Evolutionary conservation across 148 eudicot genomes (phyloP).

Genomic region (Polygonum maritimum): DNA sequence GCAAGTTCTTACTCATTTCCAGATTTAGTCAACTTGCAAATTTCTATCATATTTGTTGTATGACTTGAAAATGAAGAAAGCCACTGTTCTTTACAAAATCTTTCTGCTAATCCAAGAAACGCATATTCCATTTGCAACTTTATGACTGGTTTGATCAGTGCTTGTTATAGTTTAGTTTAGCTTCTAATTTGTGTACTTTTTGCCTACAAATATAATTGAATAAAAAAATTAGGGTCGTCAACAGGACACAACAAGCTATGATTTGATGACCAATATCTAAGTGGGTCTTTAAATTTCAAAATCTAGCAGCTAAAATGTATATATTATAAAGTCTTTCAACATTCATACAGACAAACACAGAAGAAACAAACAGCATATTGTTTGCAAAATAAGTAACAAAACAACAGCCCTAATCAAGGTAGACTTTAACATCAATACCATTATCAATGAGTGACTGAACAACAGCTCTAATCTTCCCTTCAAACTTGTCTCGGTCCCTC

Average conservation of each 20-base stretch:
- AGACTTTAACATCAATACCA: constrained; percentile 83
- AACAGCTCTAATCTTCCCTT: constrained; percentile 94
- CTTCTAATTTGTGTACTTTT: no score
- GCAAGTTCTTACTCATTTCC: not conserved
- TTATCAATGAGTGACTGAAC: constrained; percentile 86
- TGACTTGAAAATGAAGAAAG: no score
- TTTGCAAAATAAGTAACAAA: not conserved
- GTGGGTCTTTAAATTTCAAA: not conserved
- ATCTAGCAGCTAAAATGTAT: not conserved
- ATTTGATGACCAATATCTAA: not conserved
- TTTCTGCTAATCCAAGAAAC: no score
- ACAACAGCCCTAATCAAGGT: constrained; percentile 49
- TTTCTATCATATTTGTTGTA: not conserved
- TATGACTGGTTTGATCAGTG: no score
- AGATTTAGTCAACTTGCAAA: not conserved
- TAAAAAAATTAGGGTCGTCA: not conserved
- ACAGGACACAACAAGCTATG: not conserved
- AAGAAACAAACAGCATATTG: not conserved
- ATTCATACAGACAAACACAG: not conserved
- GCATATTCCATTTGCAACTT: no score
- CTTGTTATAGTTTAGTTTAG: no score
- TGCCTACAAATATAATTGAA: no score
- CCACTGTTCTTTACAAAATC: no score
- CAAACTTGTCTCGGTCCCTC: constrained; percentile 84
- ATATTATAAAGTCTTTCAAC: not conserved